phyloP scores from a whole-genome alignment of 805 yeast genomes.

The Pichia cephalocereana region DNA sequence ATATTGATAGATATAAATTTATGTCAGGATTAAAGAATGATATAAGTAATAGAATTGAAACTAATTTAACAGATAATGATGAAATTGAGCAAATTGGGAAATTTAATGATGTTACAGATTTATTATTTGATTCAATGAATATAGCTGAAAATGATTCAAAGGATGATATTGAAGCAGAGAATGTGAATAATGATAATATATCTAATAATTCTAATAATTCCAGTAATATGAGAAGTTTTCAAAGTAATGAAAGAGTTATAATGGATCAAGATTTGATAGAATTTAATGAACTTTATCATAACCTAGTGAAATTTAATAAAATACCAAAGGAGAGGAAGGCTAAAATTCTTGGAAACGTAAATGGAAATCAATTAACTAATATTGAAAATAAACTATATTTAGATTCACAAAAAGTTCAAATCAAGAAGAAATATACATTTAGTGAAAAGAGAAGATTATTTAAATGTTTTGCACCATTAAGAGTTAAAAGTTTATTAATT shows the following conservation, averaged over 20 bases:
- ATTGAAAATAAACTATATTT: background rate
- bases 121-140: slow-evolving; percentile 4
- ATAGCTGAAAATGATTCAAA: background rate
- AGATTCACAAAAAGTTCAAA: background rate
- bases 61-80: background rate
- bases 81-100: background rate
- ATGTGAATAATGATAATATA: too few relatives aligned
- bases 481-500: slow-evolving; percentile 14
- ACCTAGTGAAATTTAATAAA: background rate
- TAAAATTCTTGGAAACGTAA: background rate
- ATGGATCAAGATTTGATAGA: background rate
- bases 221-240: background rate
- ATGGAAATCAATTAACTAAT: background rate
- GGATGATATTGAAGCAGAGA: background rate
- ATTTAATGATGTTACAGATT: slow-evolving; percentile 3
- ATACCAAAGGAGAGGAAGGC: background rate
- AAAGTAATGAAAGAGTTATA: background rate
- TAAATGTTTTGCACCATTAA: slow-evolving; percentile 10
- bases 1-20: background rate
- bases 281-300: background rate
- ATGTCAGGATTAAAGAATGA: background rate
- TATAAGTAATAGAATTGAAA: background rate
- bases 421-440: slow-evolving; percentile 2
- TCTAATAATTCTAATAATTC: background rate
- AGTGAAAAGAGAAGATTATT: slow-evolving; percentile 10